These are phyloP conservation scores for Beauveria brongniartii DNA, from an alignment of 2,329 filamentous ascomycete species.

Conservation along the genomic window DNA sequence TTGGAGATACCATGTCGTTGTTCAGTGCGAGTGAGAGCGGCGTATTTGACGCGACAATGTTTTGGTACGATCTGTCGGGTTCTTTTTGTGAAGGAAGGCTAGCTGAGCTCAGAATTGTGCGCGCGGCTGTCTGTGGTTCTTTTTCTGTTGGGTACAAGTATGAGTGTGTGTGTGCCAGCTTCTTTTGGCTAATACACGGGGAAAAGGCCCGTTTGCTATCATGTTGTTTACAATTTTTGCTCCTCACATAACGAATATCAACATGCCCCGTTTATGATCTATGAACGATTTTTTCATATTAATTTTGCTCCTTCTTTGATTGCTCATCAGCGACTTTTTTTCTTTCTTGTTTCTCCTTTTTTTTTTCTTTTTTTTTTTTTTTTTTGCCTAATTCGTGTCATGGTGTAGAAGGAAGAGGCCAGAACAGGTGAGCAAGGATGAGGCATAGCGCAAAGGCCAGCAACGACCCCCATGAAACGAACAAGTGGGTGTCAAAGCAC, in stretches of 20 bases:
- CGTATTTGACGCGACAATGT: background rate
- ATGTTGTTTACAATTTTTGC: background rate
- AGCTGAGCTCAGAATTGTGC: background rate
- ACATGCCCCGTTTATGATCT: constrained; percentile 8
- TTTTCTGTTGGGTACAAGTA: background rate
- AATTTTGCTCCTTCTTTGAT: background rate
- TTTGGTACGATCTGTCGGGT: background rate
- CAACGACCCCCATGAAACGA: no score
- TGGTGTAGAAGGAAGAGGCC: no score
- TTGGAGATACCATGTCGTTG: background rate
- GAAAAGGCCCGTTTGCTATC: background rate
- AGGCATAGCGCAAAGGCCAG: no score
- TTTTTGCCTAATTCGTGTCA: no score
- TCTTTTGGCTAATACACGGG: background rate
- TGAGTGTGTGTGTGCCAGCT: background rate
- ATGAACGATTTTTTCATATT: background rate
- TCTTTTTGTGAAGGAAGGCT: background rate
- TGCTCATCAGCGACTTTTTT: background rate
- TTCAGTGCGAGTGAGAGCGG: background rate
- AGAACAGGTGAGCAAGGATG: no score
- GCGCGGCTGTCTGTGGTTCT: background rate
- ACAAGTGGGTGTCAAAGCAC: no score
- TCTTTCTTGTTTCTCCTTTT: no score
- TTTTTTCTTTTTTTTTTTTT: no score
- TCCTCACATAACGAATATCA: constrained; percentile 6